Evolutionary conservation across 148 eudicot species (phyloP), one percentile per base, ranked within the genome.

Genomic region (Cornus florida): DNA sequence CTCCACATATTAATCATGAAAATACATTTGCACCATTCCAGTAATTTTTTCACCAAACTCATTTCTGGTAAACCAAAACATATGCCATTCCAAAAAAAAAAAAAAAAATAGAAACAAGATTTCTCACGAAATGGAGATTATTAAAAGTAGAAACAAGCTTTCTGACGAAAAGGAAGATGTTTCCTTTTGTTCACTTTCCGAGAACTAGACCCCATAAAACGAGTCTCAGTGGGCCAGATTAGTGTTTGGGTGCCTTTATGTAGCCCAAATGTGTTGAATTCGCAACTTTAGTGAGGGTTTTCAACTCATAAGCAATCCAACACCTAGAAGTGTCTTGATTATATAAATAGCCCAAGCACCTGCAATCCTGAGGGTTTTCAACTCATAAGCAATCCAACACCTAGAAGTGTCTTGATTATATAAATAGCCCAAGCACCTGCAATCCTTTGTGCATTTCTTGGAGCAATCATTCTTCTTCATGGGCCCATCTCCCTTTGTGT

Each of bases 361-460:
- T 91, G 74, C 95, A 91, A 87, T 91, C 92, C 33, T 75, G 33
- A 91, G 80, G 7, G 92, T 91, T 77, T 80, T 89, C 23, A 91
- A 81, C 53, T 89, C 92, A 80, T 84, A 83, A 33, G 86, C 91
- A 53, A 87, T 81, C 94, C 88, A 91, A 74, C 94, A 91, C 67
- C 81, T 79, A 3, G 85, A 89, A 23, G 62, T 77, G 53, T 84
- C 89, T 38, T 70, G 69, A 23, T 87, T 86, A 64, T 86, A 88
- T 76, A 91, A 91, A 73, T 87, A 89, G 1, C 92, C 94, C 73
- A 78, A 32, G 24, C 92, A 89, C 86, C 88, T 91, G 74, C 95
- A 91, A 87, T 91, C 93, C 33, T 75, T 83, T 0, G 68, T 86
- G 64, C 94, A 91, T 77, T 82, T 91, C 22, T 39, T 73, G 33